Percentiles rank a stretch among this genome's conserved stretches.
These are phyloP conservation scores for Neonectria neomacrospora DNA, from an alignment of 2,329 filamentous ascomycete species.

Conservation along the genomic window DNA sequence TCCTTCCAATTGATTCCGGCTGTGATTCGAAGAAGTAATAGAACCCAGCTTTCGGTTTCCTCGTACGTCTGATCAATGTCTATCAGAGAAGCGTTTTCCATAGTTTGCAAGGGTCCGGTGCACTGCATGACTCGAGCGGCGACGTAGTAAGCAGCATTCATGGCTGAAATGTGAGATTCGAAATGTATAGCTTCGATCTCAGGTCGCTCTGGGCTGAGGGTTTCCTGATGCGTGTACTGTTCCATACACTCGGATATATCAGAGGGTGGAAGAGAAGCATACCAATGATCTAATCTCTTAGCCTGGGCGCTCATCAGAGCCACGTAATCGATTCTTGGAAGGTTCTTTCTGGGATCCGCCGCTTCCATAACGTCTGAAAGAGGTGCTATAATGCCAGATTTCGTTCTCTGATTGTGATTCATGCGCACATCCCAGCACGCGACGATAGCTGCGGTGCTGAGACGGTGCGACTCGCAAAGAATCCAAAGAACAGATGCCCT, in stretches of 20 bases:
- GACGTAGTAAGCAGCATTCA: constrained; percentile 32
- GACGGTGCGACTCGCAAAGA: constrained; percentile 23
- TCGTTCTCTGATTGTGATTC: rapidly evolving
- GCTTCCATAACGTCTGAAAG: background rate
- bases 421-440: constrained; percentile 1
- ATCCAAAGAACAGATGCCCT: constrained; percentile 15
- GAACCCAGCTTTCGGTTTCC: constrained; percentile 26
- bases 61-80: background rate
- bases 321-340: background rate
- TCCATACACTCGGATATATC: constrained; percentile 11
- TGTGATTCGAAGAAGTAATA: constrained; percentile 37
- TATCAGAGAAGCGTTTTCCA: background rate
- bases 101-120: background rate
- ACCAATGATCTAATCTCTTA: constrained; percentile 17
- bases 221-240: background rate
- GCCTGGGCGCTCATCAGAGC: background rate
- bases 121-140: constrained; percentile 23
- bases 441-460: constrained; percentile 10
- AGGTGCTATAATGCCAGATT: too few species aligned
- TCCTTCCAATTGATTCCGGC: constrained; percentile 38
- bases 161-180: constrained; percentile 14
- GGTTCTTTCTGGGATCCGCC: background rate
- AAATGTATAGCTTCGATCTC: constrained; percentile 12
- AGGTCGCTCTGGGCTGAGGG: background rate
- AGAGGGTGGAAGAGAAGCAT: background rate